These are phyloP conservation scores for Beverwykella pulmonaria DNA, from an alignment of 495 filamentous ascomycete species.

Conservation along the genomic window DNA sequence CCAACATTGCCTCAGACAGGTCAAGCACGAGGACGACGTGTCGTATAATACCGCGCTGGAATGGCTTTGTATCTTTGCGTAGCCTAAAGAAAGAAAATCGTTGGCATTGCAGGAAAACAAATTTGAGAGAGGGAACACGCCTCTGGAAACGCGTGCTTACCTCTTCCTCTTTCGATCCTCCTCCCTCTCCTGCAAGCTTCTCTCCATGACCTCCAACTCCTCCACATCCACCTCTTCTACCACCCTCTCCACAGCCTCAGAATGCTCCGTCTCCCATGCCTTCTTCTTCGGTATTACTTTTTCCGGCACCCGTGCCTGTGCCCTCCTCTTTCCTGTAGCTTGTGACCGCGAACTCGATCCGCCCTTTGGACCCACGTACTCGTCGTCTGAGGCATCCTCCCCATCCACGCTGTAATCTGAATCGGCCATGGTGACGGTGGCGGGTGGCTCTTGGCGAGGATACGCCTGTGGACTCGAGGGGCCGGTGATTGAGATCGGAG, in stretches of 20 bases:
- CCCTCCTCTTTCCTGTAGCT: slow-evolving; percentile 22
- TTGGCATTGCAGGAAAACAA: slow-evolving; percentile 12
- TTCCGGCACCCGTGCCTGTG: slow-evolving; percentile 2
- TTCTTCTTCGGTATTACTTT: slow-evolving; percentile 45
- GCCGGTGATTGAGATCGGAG: not conserved
- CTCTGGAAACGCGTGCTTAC: slow-evolving; percentile 47
- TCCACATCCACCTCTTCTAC: slow-evolving; percentile 63
- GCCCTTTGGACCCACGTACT: slow-evolving; percentile 48
- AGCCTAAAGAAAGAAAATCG: slow-evolving; percentile 53
- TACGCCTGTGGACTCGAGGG: not conserved
- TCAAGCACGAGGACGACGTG: slow-evolving; percentile 92
- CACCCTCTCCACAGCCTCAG: not conserved
- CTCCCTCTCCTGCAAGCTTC: slow-evolving; percentile 66
- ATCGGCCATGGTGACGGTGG: slow-evolving; percentile 66
- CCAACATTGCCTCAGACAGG: slow-evolving; percentile 87
- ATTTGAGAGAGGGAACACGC: not conserved
- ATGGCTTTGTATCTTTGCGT: slow-evolving; percentile 86
- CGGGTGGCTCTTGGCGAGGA: too few relatives aligned
- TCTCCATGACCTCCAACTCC: slow-evolving; percentile 73
- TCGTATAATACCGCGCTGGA: slow-evolving; percentile 95
- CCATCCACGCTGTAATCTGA: slow-evolving; percentile 80
- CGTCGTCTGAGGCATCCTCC: slow-evolving; percentile 76
- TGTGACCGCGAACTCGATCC: slow-evolving; percentile 21
- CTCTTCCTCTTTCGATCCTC: slow-evolving; percentile 76
- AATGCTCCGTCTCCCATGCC: slow-evolving; percentile 48